Base-by-base conservation (phyloP, 2,329 filamentous ascomycete genomes). In the Fusarium hostae region DNA sequence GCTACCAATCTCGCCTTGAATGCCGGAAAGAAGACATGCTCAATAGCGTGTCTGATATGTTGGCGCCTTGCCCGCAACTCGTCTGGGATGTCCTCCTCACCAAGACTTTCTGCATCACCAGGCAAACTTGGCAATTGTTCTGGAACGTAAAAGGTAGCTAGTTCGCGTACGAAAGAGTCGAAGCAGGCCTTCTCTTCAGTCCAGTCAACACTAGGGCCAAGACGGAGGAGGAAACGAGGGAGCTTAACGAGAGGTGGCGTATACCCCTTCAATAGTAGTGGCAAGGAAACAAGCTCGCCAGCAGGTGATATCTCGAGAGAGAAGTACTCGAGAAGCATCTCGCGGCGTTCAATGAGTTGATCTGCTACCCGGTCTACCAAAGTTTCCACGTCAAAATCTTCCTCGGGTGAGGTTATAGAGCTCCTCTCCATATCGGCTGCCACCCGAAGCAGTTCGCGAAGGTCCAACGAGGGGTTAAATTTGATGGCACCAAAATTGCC, bases 321-420 rank as follows among this genome's bases (percentile, higher is more conserved):
- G 80, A 99, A 98, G 81, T 99, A 99, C 81, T 99, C 96, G 5
- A 88, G 85, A 2, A 99, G 87, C 93, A 99, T 97, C 76, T 95
- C 92, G 39, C 92, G 87, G 15, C 92, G 89, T 71, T 91, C 88
- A 35, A 97, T 86, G 5, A 98, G 85, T 72, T 94, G 91, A 5
- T 86, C 81, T 0, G 87, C 84, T 6, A 97, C 91, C 6, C 86
- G 85, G 7, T 89, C 84, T 3, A 93, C 89, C 0, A 94, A 88
- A 39, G 89, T 86, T 0, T 88, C 83, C 72, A 91, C 89, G 43
- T 94, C 88, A 35, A 93, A 88, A n/a, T 89, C 87, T 28, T 86
- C 83, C 8, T 87, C 85, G 76, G 80, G 75, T 20, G 77, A 80
- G 24, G 77, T 54, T 51, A 82, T 51, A 54, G 80, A 52, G 71